phyloP scores from a whole-genome alignment of 2,329 filamentous ascomycete genomes.

The Dothistroma pini region DNA sequence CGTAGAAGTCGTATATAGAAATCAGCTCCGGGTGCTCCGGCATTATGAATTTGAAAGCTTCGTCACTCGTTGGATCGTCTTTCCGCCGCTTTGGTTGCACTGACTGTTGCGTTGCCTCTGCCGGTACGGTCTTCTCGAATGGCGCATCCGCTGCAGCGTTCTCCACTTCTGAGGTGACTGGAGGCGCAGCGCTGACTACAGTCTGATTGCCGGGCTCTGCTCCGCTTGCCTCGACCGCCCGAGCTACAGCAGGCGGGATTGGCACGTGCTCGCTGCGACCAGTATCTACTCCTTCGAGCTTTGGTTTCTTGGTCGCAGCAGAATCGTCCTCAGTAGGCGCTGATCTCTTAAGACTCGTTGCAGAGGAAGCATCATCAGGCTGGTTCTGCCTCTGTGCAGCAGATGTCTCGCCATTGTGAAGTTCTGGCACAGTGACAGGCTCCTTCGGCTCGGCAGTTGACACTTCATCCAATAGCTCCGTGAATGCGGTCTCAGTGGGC shows the following conservation, averaged over 20 bases:
- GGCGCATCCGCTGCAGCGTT: conserved; percentile 26
- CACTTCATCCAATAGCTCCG: conserved; percentile 42
- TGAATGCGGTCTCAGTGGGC: conserved; percentile 26
- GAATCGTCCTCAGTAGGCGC: conserved; percentile 37
- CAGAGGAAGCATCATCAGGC: conserved; percentile 13
- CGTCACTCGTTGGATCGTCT: conserved; percentile 61
- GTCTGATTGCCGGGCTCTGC: conserved; percentile 16
- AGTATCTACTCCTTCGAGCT: conserved; percentile 20
- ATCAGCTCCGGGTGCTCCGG: conserved; percentile 71
- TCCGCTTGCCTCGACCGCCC: conserved; percentile 20
- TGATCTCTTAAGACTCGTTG: conserved; percentile 37
- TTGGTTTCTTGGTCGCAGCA: conserved; percentile 36
- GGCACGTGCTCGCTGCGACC: conserved; percentile 16
- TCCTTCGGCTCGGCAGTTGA: conserved; percentile 28
- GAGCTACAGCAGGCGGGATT: conserved; percentile 20
- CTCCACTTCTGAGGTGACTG: conserved; percentile 17
- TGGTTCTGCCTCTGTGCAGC: conserved; percentile 20
- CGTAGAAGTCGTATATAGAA: conserved; percentile 79
- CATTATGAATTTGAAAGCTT: conserved; percentile 89
- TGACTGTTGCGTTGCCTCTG: conserved; percentile 9
- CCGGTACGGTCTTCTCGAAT: conserved; percentile 23
- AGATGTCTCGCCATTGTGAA: conserved; percentile 7
- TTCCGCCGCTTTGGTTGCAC: conserved; percentile 22
- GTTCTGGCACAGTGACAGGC: conserved; percentile 14
- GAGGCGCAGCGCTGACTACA: conserved; percentile 1